phyloP scores from a whole-genome alignment of 768 basidiomycete species.

The Plicaturopsis crispa region DNA sequence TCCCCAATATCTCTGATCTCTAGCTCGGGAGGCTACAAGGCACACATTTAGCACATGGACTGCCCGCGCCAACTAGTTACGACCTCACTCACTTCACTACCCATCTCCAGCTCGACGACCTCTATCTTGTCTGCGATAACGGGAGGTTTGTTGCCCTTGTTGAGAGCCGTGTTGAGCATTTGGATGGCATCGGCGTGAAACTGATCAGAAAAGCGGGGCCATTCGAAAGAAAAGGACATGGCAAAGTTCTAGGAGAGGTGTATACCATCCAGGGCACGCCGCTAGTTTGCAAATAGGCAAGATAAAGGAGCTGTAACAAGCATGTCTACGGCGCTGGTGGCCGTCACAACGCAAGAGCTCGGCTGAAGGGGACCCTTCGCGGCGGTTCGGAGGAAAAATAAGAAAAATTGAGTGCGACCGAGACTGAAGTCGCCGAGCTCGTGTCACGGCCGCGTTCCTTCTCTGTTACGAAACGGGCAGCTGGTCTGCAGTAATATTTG shows the following conservation, averaged over 20 bases:
- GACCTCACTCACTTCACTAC: constrained; percentile 66
- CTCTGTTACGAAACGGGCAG: too few species aligned
- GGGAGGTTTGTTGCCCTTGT: constrained; percentile 95
- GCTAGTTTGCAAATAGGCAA: neutral
- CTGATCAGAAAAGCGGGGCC: constrained; percentile 94
- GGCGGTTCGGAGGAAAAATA: too few species aligned
- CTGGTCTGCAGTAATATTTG: too few species aligned
- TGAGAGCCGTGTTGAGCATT: constrained; percentile 94
- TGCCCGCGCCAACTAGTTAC: constrained; percentile 1
- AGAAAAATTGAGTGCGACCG: too few species aligned
- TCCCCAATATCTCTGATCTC: constrained; percentile 98
- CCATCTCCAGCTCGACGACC: constrained; percentile 99
- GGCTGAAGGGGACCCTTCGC: too few species aligned
- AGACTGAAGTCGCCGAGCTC: too few species aligned
- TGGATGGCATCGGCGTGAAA: constrained; percentile 95
- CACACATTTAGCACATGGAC: neutral
- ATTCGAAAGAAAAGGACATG: constrained; percentile 92
- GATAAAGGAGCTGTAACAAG: too few species aligned
- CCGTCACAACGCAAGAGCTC: too few species aligned
- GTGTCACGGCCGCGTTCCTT: too few species aligned
- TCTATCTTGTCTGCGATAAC: constrained; percentile 97
- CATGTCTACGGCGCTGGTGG: too few species aligned
- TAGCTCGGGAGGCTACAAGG: constrained; percentile 84
- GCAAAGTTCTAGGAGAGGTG: constrained; percentile 10
- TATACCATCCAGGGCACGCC: neutral